Evolutionary conservation across 2,329 filamentous ascomycete species (phyloP), one percentile per base, ranked within the genome.

Genomic region (Xylariales sp.): DNA sequence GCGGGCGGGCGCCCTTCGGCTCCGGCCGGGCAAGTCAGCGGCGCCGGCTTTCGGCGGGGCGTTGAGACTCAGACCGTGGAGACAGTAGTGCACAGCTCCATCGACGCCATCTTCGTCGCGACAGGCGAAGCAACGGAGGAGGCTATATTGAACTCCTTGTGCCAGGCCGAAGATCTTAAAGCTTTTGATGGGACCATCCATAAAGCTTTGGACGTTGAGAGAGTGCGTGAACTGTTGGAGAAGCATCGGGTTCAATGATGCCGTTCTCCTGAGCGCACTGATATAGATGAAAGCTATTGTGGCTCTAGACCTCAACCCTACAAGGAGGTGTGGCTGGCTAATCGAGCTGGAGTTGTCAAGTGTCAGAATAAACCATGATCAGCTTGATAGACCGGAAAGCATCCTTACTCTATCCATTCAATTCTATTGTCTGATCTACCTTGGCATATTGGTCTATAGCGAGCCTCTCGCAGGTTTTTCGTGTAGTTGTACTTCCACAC

Each of bases 121-220:
- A 36, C 32, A 16, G 31, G 31, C 14, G 39, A 42, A 20, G 39
- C 39, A 11, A 42, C 39, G 6, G 39, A 42, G 19, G 39, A 42
- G 14, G 39, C 39, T 14, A 36, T 42, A 11, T 19, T 42, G 22
- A 42, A 42, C 22, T 27, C 39, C 18, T 20, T 42, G 31, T 35
- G 31, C 7, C 32, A 35, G n/a, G 39, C 28, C 4, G 31, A 42
- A 12, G 19, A 19, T 19, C 15, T 42, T 4, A 36, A 34, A 10
- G 39, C 21, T 4, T 16, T 10, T 20, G 31, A 36, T 20, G 32
- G 32, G n/a, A 36, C 24, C 2, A 9, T 35, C 5, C 21, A 27
- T 16, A 36, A 36, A 12, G 31, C 21, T 4, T 15, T 42, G 11
- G 16, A 34, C n/a, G 20, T 27, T 3, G 16, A 42, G 11, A 20